These are phyloP conservation scores for Pythium dissimile DNA, from an alignment of 352 stramenopile species.

Conservation along the genomic window DNA sequence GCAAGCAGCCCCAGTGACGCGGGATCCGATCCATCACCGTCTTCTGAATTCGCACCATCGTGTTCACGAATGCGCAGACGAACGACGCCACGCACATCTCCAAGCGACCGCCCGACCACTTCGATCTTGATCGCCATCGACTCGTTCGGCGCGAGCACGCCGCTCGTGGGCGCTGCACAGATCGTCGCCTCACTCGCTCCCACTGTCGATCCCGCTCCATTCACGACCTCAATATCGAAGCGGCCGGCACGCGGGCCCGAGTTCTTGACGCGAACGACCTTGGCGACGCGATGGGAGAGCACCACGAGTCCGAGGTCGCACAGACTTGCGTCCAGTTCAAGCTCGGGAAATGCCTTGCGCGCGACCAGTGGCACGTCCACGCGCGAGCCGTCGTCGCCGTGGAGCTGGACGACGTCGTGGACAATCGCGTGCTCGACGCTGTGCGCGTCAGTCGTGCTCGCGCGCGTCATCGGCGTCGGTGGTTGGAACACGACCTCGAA, in stretches of 20 bases:
- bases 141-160: slow-evolving; percentile 18
- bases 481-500: slow-evolving; percentile 68
- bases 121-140: slow-evolving; percentile 12
- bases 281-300: slow-evolving; percentile 44
- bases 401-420: slow-evolving; percentile 58
- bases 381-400: slow-evolving; percentile 49
- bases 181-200: slow-evolving; percentile 9
- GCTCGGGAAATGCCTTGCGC: slow-evolving; percentile 40
- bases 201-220: not conserved
- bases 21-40: slow-evolving; percentile 9
- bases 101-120: slow-evolving; percentile 5
- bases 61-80: slow-evolving; percentile 19
- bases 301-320: slow-evolving; percentile 73
- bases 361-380: slow-evolving; percentile 67
- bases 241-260: slow-evolving; percentile 29
- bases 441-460: no score
- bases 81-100: slow-evolving; percentile 4
- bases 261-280: slow-evolving; percentile 57
- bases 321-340: slow-evolving; percentile 49
- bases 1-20: slow-evolving; percentile 2
- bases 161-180: slow-evolving; percentile 31
- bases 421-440: slow-evolving; percentile 33
- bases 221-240: slow-evolving; percentile 56
- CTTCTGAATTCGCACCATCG: slow-evolving; percentile 9
- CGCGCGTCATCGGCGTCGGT: not conserved